Evolutionary conservation across 1,139 yeast genomes (phyloP), one percentile per base, ranked within the genome.

Genomic region (Lodderomyces oxycetoniae): DNA sequence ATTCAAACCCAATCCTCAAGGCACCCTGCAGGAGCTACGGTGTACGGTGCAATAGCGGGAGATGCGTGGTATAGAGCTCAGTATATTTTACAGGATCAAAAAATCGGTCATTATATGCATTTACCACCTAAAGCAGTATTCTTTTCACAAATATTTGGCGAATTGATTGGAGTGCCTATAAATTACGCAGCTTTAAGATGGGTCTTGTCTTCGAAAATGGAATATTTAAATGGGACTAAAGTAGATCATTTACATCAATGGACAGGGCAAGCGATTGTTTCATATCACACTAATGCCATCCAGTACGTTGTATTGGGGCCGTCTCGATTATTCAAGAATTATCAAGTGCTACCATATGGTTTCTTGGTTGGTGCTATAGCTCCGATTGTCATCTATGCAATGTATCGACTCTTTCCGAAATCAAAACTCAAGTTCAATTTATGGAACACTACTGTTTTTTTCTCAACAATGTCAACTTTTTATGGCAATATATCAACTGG

Each of bases 21-120:
- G n/a, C 76, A 71, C 39, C 77, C 77, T 0, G 74, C 65, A 1
- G 68, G 74, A 9, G 76, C 74, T 1, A 49, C 67, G 2, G 61
- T 69, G 2, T 72, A 67, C 44, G 73, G 76, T 3, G 63, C 75
- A 3, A 54, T 73, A 11, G 71, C 75, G 0, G 77, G 77, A 1
- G 69, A 71, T 48, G 71, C 75, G 1, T 72, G 76, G 74, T 71
- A 72, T 42, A 50, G 77, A 31, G 74, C 75, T 1, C 77, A 71
- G 44, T 67, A 59, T 42, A 67, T 67, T 44, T 53, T 71, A 22
- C 71, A 70, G 39, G 67, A 67, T 48, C 62, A 66, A 56, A 66
- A 69, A 37, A 52, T 71, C 7, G 77, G 76, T 1, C 66, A 67
- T 44, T 71, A 71, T 47, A 68, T 65, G 48, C 70, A 67, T 39